Evolutionary conservation across 2,329 filamentous ascomycete genomes (phyloP).

Genomic region (Lojkania enalia): DNA sequence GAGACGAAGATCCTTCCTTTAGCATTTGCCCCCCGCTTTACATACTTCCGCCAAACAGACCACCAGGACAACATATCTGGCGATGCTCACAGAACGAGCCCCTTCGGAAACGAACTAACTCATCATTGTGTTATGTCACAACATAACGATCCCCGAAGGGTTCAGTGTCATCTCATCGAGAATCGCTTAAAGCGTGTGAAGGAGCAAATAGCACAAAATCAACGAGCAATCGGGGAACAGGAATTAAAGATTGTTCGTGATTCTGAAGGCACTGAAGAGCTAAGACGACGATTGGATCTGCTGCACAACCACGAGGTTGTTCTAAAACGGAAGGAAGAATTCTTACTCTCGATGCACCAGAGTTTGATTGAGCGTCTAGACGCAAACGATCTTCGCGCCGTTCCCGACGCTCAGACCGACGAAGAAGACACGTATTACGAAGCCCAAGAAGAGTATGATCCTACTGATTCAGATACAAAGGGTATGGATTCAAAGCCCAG

Average conservation of each 20-base stretch:
- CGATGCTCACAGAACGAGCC: conserved; percentile 81
- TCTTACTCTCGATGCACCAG: conserved; percentile 61
- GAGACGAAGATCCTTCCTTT: conserved; percentile 93
- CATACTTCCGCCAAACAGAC: conserved; percentile 96
- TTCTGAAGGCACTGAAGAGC: conserved; percentile 55
- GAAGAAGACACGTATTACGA: conserved; percentile 52
- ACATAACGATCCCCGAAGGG: conserved; percentile 73
- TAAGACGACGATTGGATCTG: conserved; percentile 59
- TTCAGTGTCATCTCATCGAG: conserved; percentile 84
- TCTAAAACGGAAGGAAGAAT: conserved; percentile 61
- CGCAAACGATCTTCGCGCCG: conserved; percentile 59
- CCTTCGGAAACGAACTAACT: conserved; percentile 90
- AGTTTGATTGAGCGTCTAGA: conserved; percentile 59
- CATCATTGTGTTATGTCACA: conserved; percentile 92
- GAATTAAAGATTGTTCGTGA: conserved; percentile 65
- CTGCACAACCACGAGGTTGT: conserved; percentile 61
- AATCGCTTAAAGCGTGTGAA: conserved; percentile 78
- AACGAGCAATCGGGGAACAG: conserved; percentile 71
- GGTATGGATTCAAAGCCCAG: conserved; percentile 69
- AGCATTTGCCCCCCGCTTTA: conserved; percentile 90
- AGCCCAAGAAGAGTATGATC: conserved; percentile 58
- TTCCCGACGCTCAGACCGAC: conserved; percentile 48
- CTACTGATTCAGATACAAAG: conserved; percentile 48
- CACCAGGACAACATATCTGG: conserved; percentile 78
- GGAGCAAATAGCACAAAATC: conserved; percentile 75